Evolutionary conservation across 768 basidiomycete genomes (phyloP), one percentile per base, ranked within the genome.

Genomic region (Brasilioporus rufonigricans): DNA sequence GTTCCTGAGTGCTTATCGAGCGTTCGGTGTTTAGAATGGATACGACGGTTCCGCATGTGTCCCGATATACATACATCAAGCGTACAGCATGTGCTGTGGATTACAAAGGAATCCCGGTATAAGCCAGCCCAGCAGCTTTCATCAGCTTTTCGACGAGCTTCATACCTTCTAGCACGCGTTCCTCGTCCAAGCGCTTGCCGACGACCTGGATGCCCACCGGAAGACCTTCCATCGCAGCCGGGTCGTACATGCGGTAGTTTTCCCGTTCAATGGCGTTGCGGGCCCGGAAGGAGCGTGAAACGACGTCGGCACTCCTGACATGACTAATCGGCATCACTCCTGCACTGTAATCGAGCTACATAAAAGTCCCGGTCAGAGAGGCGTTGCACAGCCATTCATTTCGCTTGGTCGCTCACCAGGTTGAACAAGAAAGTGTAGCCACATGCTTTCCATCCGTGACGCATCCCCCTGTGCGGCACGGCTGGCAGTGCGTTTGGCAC

Each of bases 401-500:
- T 41, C n/a, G 24, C 23, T 31, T 1, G 33, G 4, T 35, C 12
- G 64, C 79, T 50, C 43, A 86, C 86, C 62, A 89, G 59, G 56
- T 85, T 89, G 71, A 85, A 90, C 31, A 89, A 61, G 61, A 83
- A 81, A 0, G 85, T 83, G 63, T 86, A 87, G 8, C 80, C 80
- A 9, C 81, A 81, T 41, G 82, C 81, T 69, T 80, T 77, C 61
- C 83, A 73, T 16, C 79, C 78, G n/a, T 79, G 77, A 56, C 78
- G 77, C 60, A 77, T 80, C 4, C 76, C 76, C 2, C 77, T 75
- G 48, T 83, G 76, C 41, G 79, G 76, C 21, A 85, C 69, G 0
- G 86, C 86, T 2, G 86, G 83, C 40, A 82, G 70, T n/a, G 83
- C 75, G 59, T 82, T 79, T 13, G 82, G 83, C 7, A 83, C 84